Percentiles rank a stretch among this genome's conserved stretches.
These are phyloP conservation scores for Kwoniella shivajii DNA, from an alignment of 1,284 basidiomycete genomes.

Conservation along the genomic window DNA sequence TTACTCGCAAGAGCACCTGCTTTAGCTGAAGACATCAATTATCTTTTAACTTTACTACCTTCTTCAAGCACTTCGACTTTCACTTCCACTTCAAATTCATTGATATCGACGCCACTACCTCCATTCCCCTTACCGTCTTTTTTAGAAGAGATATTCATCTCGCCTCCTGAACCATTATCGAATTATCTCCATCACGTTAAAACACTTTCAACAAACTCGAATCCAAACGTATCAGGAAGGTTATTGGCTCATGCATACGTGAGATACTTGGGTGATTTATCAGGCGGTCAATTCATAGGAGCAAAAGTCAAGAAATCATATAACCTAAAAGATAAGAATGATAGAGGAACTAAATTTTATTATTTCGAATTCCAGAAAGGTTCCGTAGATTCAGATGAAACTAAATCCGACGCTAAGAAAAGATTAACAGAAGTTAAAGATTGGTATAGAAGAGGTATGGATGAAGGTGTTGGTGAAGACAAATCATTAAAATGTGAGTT, in stretches of 20 bases:
- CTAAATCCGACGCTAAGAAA: constrained; percentile 32
- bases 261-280: constrained; percentile 81
- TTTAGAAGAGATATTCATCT: constrained; percentile 45
- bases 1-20: constrained; percentile 65
- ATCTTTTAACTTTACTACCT: constrained; percentile 59
- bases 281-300: constrained; percentile 75
- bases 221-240: constrained; percentile 40
- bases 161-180: constrained; percentile 60
- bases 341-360: constrained; percentile 68
- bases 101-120: constrained; percentile 61
- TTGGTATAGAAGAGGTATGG: constrained; percentile 74
- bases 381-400: constrained; percentile 57
- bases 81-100: constrained; percentile 39
- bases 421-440: constrained; percentile 70
- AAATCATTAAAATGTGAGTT: constrained; percentile 62
- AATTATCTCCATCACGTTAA: constrained; percentile 61
- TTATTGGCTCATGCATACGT: constrained; percentile 80
- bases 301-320: constrained; percentile 68
- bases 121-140: constrained; percentile 57
- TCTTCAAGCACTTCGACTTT: not conserved
- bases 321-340: constrained; percentile 56
- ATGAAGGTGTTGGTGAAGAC: constrained; percentile 61
- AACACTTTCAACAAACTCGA: constrained; percentile 59
- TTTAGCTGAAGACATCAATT: constrained; percentile 68
- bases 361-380: constrained; percentile 64